These are phyloP conservation scores for Alternaria dauci DNA, from an alignment of 2,329 filamentous ascomycete species.

Conservation along the genomic window DNA sequence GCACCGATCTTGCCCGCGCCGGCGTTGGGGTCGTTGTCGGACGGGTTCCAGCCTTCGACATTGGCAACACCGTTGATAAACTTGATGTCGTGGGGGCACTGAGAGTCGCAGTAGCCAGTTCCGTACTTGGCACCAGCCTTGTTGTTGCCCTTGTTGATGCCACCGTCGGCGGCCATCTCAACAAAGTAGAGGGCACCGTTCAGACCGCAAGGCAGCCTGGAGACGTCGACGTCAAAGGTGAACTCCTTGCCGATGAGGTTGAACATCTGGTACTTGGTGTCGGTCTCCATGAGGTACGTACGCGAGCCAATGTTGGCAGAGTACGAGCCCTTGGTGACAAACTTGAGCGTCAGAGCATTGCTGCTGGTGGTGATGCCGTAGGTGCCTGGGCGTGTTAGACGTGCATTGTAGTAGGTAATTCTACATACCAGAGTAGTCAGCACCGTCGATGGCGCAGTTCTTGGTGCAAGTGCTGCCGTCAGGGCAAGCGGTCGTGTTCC, in stretches of 20 bases:
- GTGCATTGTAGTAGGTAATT: neutral
- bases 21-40: slow-evolving; percentile 62
- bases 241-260: slow-evolving; percentile 54
- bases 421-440: slow-evolving; percentile 51
- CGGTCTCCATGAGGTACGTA: slow-evolving; percentile 54
- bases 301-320: slow-evolving; percentile 54
- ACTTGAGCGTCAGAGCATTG: slow-evolving; percentile 63
- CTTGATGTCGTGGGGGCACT: slow-evolving; percentile 61
- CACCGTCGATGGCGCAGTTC: slow-evolving; percentile 55
- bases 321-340: slow-evolving; percentile 63
- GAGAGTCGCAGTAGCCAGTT: slow-evolving; percentile 58
- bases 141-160: slow-evolving; percentile 61
- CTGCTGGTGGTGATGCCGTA: slow-evolving; percentile 63
- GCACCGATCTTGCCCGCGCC: slow-evolving; percentile 64
- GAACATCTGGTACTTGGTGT: slow-evolving; percentile 54
- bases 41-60: slow-evolving; percentile 62
- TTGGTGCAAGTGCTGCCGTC: slow-evolving; percentile 49
- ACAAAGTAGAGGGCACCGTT: slow-evolving; percentile 67
- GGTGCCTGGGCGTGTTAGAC: slow-evolving; percentile 33
- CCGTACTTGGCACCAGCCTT: slow-evolving; percentile 65
- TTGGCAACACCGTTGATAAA: slow-evolving; percentile 64
- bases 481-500: slow-evolving; percentile 53
- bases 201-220: slow-evolving; percentile 71
- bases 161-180: slow-evolving; percentile 67
- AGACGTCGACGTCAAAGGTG: slow-evolving; percentile 59